Evolutionary conservation across 179 eudicot genomes (phyloP).

Genomic region (Nepenthes alata): DNA sequence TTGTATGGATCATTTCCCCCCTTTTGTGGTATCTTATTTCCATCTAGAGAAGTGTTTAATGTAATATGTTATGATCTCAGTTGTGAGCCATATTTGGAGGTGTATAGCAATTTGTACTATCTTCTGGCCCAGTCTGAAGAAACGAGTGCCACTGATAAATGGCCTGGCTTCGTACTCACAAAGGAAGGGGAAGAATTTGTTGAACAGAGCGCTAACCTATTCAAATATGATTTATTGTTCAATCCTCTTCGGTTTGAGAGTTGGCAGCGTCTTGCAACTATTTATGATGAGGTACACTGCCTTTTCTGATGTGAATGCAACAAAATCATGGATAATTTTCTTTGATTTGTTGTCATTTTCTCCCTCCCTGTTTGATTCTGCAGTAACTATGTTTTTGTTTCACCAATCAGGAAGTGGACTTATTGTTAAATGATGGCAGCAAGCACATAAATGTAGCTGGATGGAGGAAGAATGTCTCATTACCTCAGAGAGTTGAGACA

Average conservation of each 20-base stretch:
- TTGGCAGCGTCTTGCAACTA: constrained; percentile 92
- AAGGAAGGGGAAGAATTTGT: constrained; percentile 98
- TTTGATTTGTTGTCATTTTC: background rate
- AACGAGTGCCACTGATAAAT: constrained; percentile 83
- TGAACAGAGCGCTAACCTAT: constrained; percentile 78
- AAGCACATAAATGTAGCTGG: constrained; percentile 76
- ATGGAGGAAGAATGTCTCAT: constrained; percentile 73
- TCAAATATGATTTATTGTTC: constrained; percentile 80
- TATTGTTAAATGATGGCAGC: constrained; percentile 97
- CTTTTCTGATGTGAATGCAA: constrained; percentile 5
- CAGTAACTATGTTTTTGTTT: background rate
- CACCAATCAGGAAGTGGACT: constrained; percentile 79
- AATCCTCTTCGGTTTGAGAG: constrained; percentile 91
- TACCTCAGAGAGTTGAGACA: constrained; percentile 75
- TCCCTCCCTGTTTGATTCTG: background rate
- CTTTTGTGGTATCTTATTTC: constrained; percentile 2
- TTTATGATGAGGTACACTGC: constrained; percentile 74
- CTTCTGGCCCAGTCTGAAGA: constrained; percentile 89
- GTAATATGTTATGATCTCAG: constrained; percentile 34
- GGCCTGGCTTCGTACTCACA: constrained; percentile 98
- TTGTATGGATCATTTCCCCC: constrained; percentile 4
- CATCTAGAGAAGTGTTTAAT: constrained; percentile 9
- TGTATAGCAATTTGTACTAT: constrained; percentile 82
- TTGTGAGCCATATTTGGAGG: constrained; percentile 84
- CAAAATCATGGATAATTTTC: background rate